Evolutionary conservation across 768 basidiomycete species (phyloP), one percentile per base, ranked within the genome.

Genomic region (Nidularia pulvinata): DNA sequence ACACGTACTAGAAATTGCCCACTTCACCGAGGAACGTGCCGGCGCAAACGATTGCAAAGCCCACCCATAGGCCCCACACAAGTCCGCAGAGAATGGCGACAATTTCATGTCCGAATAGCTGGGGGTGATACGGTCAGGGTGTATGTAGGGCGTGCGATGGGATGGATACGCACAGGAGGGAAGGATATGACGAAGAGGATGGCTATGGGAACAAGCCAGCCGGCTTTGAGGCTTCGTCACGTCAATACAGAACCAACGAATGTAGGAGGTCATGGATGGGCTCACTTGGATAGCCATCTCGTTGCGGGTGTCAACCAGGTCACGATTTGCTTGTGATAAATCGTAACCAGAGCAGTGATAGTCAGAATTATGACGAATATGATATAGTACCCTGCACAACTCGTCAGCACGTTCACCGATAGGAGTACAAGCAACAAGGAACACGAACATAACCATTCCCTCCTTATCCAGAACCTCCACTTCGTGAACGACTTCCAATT

Each of bases 41-140:
- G 6, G 85, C 89, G 2, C 82, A 82, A 14, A 92, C 91, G 62
- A 97, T 95, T 0, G 71, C 95, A 60, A 96, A 96, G 2, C 94
- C 95, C 22, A 79, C 63, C 79, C 95, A 88, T 2, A 95, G 73
- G 2, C 92, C 93, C 92, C 93, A 97, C 2, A 96, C 91, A 34
- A 96, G 68, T 14, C 95, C 95, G 61, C 92, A 93, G 6, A 96
- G 75, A 35, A 95, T 81, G 22, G 91, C 91, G 39, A 96, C 77
- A 52, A 96, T 90, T 77, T 96, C 95, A 57, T 96, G 94, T 5
- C 95, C 95, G 61, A 95, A 95, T 14, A 96, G 81, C 81, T 91
- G 57, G 6, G 22, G 44, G 10, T 16, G 16, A 10, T 39, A 39
- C 10, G 16, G 37, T 10, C 16, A 39, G 37, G 10, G 2, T 39